A percentile compares a stretch with the other conserved stretches of the same genome.
These are phyloP conservation scores for Smallanthus sonchifolius DNA, from an alignment of 129 eudicot species.

Conservation along the genomic window DNA sequence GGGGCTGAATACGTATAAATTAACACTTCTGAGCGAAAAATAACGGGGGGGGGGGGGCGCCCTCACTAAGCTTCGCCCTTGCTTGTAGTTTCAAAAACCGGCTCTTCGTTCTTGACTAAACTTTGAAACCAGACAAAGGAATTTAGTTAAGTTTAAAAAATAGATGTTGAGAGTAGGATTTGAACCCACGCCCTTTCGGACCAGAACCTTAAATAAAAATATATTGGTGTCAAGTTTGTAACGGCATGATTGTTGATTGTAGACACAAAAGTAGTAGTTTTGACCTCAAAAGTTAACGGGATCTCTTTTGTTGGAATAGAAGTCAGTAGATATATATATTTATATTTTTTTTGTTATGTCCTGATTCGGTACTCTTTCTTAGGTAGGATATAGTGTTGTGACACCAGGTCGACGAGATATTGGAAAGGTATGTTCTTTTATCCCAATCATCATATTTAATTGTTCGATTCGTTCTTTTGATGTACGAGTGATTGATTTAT, in stretches of 20 bases:
- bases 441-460: neutral
- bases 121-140: too few relatives aligned
- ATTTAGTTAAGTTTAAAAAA: neutral
- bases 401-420: constrained; percentile 53
- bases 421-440: constrained; percentile 53
- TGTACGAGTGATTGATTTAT: neutral
- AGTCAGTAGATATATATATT: neutral
- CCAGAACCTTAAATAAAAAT: constrained; percentile 75
- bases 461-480: neutral
- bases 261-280: neutral
- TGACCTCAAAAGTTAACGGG: constrained; percentile 6
- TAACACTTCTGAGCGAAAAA: too few relatives aligned
- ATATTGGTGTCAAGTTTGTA: neutral
- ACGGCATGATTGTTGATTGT: constrained; percentile 2
- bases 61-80: too few relatives aligned
- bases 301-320: neutral
- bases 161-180: constrained; percentile 77
- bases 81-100: too few relatives aligned
- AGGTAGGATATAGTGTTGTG: constrained; percentile 84
- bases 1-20: too few relatives aligned
- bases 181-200: constrained; percentile 99
- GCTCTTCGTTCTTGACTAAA: too few relatives aligned
- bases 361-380: constrained; percentile 29
- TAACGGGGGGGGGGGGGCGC: too few relatives aligned
- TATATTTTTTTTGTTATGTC: neutral